phyloP scores from a whole-genome alignment of 371 early-diverging fungal genomes.

The Mortierella sp. region DNA sequence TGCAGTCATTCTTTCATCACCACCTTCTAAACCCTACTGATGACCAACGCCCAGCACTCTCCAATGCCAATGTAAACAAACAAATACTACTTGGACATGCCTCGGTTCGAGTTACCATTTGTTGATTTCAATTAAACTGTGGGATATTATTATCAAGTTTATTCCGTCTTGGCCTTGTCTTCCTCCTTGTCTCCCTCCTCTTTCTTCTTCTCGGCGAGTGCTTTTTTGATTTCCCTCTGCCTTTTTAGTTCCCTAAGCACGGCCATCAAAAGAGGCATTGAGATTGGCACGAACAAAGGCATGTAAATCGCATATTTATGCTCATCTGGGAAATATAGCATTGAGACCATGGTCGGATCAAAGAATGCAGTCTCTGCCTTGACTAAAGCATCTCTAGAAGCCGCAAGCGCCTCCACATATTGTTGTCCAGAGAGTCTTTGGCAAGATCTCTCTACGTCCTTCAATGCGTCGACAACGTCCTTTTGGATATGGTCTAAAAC shows the following conservation, averaged over 20 bases:
- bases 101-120: not conserved
- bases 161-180: constrained; percentile 33
- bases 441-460: constrained; percentile 30
- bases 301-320: constrained; percentile 97
- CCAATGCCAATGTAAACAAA: no score
- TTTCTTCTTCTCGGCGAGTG: not conserved
- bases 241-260: constrained; percentile 65
- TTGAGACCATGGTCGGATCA: constrained; percentile 96
- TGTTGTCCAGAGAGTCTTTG: constrained; percentile 47
- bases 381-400: constrained; percentile 73
- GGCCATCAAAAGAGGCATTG: constrained; percentile 79
- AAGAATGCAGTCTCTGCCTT: constrained; percentile 93
- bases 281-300: constrained; percentile 95
- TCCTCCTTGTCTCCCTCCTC: constrained; percentile 14
- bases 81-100: no score
- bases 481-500: constrained; percentile 86
- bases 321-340: constrained; percentile 97
- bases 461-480: constrained; percentile 60
- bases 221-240: constrained; percentile 29
- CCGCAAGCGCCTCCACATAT: constrained; percentile 63
- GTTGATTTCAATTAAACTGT: not conserved
- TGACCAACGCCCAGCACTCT: no score
- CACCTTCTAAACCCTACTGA: no score
- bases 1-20: no score
- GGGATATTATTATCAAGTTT: not conserved